phyloP scores from a whole-genome alignment of 2,329 filamentous ascomycete genomes.

The Fusarium newnesense region DNA sequence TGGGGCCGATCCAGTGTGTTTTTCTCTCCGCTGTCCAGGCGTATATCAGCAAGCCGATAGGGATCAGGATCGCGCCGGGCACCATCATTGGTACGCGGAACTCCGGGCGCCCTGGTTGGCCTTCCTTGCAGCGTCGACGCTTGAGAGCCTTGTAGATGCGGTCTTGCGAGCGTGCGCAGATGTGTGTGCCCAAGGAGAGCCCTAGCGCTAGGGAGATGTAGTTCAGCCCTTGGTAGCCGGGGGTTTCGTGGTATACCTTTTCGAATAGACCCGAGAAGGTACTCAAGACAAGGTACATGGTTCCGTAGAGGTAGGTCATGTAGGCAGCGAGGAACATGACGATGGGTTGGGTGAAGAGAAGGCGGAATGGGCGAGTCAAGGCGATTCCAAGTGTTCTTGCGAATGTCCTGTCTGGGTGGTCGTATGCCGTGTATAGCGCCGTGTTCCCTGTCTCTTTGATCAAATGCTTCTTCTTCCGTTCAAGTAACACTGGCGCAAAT shows the following conservation, averaged over 20 bases:
- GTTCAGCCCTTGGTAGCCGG: background rate
- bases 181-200: background rate
- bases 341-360: background rate
- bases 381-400: background rate
- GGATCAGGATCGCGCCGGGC: background rate
- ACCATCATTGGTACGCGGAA: background rate
- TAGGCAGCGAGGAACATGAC: background rate
- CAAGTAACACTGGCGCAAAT: background rate
- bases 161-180: background rate
- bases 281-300: background rate
- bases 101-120: background rate
- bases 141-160: background rate
- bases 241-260: background rate
- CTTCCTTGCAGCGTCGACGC: background rate
- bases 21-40: background rate
- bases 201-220: background rate
- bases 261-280: background rate
- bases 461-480: background rate
- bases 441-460: conserved; percentile 28
- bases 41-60: background rate
- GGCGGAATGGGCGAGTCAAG: background rate
- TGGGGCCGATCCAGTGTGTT: background rate
- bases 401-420: background rate
- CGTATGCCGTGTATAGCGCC: background rate
- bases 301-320: background rate